Base-by-base conservation (phyloP, 2,329 filamentous ascomycete genomes). In the Neodidymelliopsis sp. region DNA sequence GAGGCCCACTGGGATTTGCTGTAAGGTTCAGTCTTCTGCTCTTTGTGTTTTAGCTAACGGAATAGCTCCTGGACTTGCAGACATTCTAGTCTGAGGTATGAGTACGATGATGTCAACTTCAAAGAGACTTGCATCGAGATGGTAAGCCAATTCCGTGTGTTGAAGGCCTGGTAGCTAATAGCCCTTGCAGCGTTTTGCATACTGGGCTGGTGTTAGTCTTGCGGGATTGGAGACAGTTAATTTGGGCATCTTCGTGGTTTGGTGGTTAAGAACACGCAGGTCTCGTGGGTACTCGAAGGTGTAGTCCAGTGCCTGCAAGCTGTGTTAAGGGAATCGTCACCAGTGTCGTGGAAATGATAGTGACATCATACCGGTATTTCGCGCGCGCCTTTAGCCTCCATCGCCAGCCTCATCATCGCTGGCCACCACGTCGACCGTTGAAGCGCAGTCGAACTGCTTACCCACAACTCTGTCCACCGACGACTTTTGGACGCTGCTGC, bases 1-100 rank as follows among this genome's bases (percentile, higher is more conserved):
- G 49, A 62, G 43, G 58, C 59, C 4, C 54, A 55, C n/a, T 62
- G 55, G 49, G 59, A 62, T 35, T 23, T 62, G 18, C 42, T 62
- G 49, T 58, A 24, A 37, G 52, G 20, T 5, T 10, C 12, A 5
- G 10, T n/a, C 28, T 7, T 7, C 8, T 13, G n/a, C 9, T 6
- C 2, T 12, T 15, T 1, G 2, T 15, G 13, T n/a, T 13, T 2
- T 15, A 16, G 22, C 49, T 39, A 39, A 33, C n/a, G 15, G 15
- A 7, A 19, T 25, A 58, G 53, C 7, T 62, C 59, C 6, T 62
- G 57, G 57, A 49, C 55, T 16, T 62, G 59, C 40, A 54, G 42
- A 4, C 57, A 60, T 42, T 39, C 35, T 15, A 22, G 31, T 8
- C 29, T 46, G 2, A 34, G 52, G 11, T 53, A 49, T 16, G 48